Conservation (phyloP, 129 eudicot genomes). For the Kitagawia praeruptora region DNA sequence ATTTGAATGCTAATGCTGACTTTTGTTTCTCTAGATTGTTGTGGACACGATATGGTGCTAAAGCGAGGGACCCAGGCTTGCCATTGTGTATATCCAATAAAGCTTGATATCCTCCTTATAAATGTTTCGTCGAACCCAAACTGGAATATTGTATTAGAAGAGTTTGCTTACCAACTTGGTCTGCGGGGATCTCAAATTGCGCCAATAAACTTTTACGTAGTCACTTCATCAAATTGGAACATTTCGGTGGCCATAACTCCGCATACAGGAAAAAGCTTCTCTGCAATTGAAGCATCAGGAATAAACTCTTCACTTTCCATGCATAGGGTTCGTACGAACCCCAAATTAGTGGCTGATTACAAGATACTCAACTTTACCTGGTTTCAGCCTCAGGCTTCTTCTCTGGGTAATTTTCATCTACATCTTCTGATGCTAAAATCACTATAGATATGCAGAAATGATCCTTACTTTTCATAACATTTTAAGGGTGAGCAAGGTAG, state of each 20-base stretch:
- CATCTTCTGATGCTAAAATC: background rate
- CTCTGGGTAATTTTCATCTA: slow-evolving; percentile 46
- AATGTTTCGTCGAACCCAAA: slow-evolving; percentile 80
- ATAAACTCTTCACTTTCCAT: slow-evolving; percentile 63
- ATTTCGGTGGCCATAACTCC: slow-evolving; percentile 93
- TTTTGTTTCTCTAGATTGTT: slow-evolving; percentile 55
- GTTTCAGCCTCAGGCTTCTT: slow-evolving; percentile 58
- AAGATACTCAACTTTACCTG: slow-evolving; percentile 80
- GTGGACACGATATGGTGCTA: slow-evolving; percentile 76
- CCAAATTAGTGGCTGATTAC: slow-evolving; percentile 71
- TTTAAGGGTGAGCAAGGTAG: background rate
- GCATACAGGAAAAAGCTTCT: slow-evolving; percentile 61
- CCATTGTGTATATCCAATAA: slow-evolving; percentile 86
- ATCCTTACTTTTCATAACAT: background rate
- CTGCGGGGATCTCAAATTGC: slow-evolving; percentile 69
- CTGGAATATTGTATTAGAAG: slow-evolving; percentile 59
- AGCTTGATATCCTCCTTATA: slow-evolving; percentile 72
- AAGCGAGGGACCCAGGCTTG: slow-evolving; percentile 66
- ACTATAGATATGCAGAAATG: background rate
- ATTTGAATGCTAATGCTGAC: slow-evolving; percentile 7
- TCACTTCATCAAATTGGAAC: slow-evolving; percentile 66
- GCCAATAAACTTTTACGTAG: slow-evolving; percentile 71
- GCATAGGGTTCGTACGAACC: slow-evolving; percentile 72
- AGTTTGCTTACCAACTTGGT: slow-evolving; percentile 74
- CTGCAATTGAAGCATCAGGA: slow-evolving; percentile 50